Conservation (phyloP, 139 green algal genomes). For the Picochlorum sp. region DNA sequence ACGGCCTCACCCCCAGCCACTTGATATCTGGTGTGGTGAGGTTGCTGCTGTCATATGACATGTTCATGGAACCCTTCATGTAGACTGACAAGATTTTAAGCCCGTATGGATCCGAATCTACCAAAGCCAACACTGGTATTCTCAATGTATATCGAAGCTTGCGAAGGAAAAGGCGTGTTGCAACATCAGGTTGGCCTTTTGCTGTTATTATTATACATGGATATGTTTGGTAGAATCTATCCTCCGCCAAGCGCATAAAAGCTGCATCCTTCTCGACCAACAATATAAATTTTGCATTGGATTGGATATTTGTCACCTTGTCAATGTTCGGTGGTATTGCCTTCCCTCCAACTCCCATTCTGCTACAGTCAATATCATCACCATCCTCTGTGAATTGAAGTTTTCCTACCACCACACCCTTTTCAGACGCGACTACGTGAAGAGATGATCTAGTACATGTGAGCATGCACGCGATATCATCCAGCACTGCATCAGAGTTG, state of each 20-base stretch:
- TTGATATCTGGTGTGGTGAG: constrained; percentile 87
- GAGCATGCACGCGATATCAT: constrained; percentile 93
- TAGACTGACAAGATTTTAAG: constrained; percentile 97
- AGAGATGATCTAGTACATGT: constrained; percentile 87
- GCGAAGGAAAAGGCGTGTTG: constrained; percentile 80
- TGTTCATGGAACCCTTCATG: constrained; percentile 85
- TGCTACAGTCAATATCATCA: constrained; percentile 86
- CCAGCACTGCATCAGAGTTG: constrained; percentile 79
- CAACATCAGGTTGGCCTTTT: constrained; percentile 96
- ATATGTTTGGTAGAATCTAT: constrained; percentile 95
- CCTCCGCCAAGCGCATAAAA: constrained; percentile 93
- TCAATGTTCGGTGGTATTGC: constrained; percentile 93
- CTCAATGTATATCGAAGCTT: constrained; percentile 75
- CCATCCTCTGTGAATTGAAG: constrained; percentile 84
- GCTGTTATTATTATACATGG: constrained; percentile 97
- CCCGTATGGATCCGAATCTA: constrained; percentile 92
- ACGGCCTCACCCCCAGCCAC: constrained; percentile 88
- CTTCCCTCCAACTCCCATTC: constrained; percentile 94
- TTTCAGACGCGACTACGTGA: constrained; percentile 90
- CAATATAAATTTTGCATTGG: constrained; percentile 88
- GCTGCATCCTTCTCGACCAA: constrained; percentile 97
- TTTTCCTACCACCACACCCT: constrained; percentile 90
- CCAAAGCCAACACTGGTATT: constrained; percentile 89
- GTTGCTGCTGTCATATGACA: constrained; percentile 80
- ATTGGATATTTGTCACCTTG: constrained; percentile 74